Conservation (phyloP, 129 eudicot species). For the Mikania micrantha region DNA sequence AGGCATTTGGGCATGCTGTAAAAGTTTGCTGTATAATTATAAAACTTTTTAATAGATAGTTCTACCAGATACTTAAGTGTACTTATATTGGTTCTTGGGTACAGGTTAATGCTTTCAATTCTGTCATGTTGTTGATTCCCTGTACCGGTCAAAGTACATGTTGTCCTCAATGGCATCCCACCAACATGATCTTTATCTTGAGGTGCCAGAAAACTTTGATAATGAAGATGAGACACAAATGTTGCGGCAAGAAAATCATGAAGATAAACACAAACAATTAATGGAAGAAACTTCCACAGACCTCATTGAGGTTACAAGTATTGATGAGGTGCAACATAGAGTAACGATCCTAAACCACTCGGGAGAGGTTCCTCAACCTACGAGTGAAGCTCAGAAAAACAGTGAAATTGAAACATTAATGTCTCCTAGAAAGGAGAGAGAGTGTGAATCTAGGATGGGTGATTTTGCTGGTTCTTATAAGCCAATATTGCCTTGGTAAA, state of each 20-base stretch:
- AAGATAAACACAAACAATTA: constrained; percentile 6
- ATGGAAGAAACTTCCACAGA: constrained; percentile 1
- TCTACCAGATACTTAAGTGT: background rate
- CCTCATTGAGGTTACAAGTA: background rate
- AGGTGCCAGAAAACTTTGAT: constrained; percentile 2
- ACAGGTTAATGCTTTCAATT: too few relatives aligned
- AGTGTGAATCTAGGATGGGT: constrained; percentile 5
- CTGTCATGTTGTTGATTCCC: too few relatives aligned
- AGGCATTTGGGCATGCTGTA: constrained; percentile 61
- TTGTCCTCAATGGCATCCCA: constrained; percentile 42
- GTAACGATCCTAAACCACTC: constrained; percentile 31
- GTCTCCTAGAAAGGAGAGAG: constrained; percentile 21
- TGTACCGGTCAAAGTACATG: too few relatives aligned
- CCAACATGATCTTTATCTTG: constrained; percentile 27
- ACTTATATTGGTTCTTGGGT: background rate
- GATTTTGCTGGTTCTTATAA: constrained; percentile 27
- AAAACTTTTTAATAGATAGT: background rate
- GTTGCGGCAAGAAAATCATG: too few relatives aligned
- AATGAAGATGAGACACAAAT: too few relatives aligned
- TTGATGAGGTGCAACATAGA: constrained; percentile 21
- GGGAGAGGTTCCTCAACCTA: constrained; percentile 19
- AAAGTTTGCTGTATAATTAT: constrained; percentile 36
- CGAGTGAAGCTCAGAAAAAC: constrained; percentile 18
- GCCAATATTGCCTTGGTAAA: constrained; percentile 88
- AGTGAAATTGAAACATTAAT: constrained; percentile 21